Evolutionary conservation across 2,329 filamentous ascomycete species (phyloP).

Genomic region (Phoma sp.): DNA sequence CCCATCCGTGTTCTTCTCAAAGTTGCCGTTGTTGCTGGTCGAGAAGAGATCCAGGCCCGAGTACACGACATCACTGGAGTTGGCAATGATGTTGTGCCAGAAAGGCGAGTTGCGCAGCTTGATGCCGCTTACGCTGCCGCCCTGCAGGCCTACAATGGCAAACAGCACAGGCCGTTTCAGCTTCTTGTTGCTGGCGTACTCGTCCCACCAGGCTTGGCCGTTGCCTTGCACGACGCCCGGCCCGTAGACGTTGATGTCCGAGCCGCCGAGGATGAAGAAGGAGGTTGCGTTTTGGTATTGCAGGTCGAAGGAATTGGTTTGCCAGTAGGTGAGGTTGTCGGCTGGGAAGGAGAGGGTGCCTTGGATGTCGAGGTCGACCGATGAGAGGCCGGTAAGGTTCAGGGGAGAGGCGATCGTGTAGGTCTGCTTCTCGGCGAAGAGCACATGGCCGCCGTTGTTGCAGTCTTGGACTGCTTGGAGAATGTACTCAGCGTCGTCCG

Average conservation of each 20-base stretch:
- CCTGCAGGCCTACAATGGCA: constrained; percentile 7
- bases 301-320: constrained; percentile 17
- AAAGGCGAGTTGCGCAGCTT: constrained; percentile 15
- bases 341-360: constrained; percentile 13
- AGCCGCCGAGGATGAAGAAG: constrained; percentile 68
- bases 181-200: constrained; percentile 13
- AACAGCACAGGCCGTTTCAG: constrained; percentile 15
- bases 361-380: constrained; percentile 22
- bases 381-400: constrained; percentile 16
- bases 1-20: constrained; percentile 41
- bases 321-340: constrained; percentile 16
- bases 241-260: constrained; percentile 68
- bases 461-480: constrained; percentile 15
- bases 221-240: constrained; percentile 61
- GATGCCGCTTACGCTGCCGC: constrained; percentile 14
- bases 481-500: constrained; percentile 17
- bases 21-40: constrained; percentile 19
- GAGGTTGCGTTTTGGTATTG: constrained; percentile 66
- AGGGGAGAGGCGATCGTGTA: constrained; percentile 18
- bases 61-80: constrained; percentile 52
- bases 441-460: constrained; percentile 21
- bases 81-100: constrained; percentile 56
- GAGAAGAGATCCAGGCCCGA: constrained; percentile 14
- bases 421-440: constrained; percentile 15
- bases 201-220: constrained; percentile 58